Conservation (phyloP, 2,329 filamentous ascomycete species). For the Diplodia mutila region DNA sequence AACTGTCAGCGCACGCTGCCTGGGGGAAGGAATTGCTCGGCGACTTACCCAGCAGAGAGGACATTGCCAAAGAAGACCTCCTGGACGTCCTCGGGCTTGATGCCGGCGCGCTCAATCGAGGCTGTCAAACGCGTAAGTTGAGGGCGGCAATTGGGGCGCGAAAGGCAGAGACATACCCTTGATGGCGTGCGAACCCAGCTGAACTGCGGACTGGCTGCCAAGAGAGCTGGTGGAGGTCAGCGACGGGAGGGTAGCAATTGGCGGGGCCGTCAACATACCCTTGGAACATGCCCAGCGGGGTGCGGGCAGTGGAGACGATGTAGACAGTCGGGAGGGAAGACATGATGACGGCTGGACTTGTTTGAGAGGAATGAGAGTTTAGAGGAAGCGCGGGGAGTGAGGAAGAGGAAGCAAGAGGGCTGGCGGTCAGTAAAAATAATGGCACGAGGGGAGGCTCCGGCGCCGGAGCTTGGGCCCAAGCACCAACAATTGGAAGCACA, state of each 20-base stretch:
- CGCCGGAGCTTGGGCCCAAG: slow-evolving; percentile 22
- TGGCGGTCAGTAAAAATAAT: slow-evolving; percentile 24
- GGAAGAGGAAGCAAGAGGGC: slow-evolving; percentile 24
- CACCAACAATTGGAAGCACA: slow-evolving; percentile 1
- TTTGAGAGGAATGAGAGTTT: slow-evolving; percentile 3
- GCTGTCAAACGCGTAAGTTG: slow-evolving; percentile 45
- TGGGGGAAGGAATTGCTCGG: not conserved
- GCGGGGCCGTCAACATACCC: slow-evolving; percentile 63
- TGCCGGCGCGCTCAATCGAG: slow-evolving; percentile 82
- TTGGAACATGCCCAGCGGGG: slow-evolving; percentile 91
- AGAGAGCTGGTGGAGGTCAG: slow-evolving; percentile 68
- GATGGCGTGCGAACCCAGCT: slow-evolving; percentile 89
- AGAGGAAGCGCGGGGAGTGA: not conserved
- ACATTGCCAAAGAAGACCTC: slow-evolving; percentile 99
- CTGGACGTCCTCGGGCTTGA: slow-evolving; percentile 88
- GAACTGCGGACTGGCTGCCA: slow-evolving; percentile 80
- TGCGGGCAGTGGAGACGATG: slow-evolving; percentile 90
- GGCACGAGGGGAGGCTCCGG: slow-evolving; percentile 20
- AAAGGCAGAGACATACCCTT: slow-evolving; percentile 65
- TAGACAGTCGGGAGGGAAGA: slow-evolving; percentile 85
- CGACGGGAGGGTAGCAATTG: not conserved
- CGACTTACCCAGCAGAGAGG: slow-evolving; percentile 82
- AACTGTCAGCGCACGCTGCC: slow-evolving; percentile 25
- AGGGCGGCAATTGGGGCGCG: slow-evolving; percentile 29
- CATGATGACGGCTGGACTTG: slow-evolving; percentile 56